Evolutionary conservation across 164 flowering plant species (phyloP).

Genomic region (Tetrastigma voinierianum): DNA sequence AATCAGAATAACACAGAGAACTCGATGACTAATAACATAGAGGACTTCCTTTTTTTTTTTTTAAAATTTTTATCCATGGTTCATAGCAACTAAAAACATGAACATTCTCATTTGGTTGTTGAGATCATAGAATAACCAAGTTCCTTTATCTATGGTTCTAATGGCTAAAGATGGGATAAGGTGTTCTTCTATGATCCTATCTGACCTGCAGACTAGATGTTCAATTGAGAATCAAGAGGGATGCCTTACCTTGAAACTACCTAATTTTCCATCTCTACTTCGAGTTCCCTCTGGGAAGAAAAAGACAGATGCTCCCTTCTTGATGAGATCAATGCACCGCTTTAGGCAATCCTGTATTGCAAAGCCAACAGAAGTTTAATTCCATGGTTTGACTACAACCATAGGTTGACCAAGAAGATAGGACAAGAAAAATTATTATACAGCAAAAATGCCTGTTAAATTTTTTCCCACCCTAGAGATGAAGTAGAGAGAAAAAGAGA

Average conservation of each 20-base stretch:
- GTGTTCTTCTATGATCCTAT: background rate
- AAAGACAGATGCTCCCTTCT: constrained; percentile 88
- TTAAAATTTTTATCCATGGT: too few species aligned
- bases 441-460: too few species aligned
- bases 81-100: too few species aligned
- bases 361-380: constrained; percentile 8
- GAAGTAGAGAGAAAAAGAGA: background rate
- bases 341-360: constrained; percentile 73
- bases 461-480: background rate
- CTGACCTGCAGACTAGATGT: background rate
- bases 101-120: too few species aligned
- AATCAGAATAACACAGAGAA: too few species aligned
- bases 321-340: constrained; percentile 74
- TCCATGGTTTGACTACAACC: background rate
- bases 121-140: too few species aligned
- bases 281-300: constrained; percentile 98
- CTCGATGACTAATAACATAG: too few species aligned
- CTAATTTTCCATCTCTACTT: constrained; percentile 79
- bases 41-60: too few species aligned
- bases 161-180: too few species aligned
- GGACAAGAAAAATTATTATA: background rate
- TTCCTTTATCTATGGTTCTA: too few species aligned
- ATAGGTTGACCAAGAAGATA: background rate
- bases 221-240: background rate
- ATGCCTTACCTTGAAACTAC: constrained; percentile 77